Evolutionary conservation across 1,284 basidiomycete genomes (phyloP), one percentile per base, ranked within the genome.

Genomic region (Peniophora sp.): DNA sequence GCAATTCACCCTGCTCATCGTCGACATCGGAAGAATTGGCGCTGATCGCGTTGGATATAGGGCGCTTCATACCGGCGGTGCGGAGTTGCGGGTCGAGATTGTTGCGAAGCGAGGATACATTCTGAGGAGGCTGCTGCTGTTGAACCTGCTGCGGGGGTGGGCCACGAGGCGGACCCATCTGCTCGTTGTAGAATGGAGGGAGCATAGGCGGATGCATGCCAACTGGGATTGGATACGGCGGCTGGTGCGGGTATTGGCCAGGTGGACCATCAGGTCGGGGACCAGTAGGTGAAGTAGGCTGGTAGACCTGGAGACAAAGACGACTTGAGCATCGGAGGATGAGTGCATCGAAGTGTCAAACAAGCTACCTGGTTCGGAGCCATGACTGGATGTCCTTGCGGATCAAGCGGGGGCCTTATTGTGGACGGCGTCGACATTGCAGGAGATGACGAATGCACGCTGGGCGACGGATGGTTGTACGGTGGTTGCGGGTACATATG

Each of bases 21-120:
- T 88, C 84, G 34, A 79, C 64, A 61, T 91, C 89, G 36, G 87
- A 86, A 2, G 86, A 89, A 64, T 89, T 81, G 12, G 83, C 79
- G 56, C 85, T 89, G 3, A 83, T 81, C 50, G 80, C 77, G 59
- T 78, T 81, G 1, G 85, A 84, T 8, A 71, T 63, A 1, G 79
- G 75, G 53, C 86, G 74, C 66, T 86, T 88, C 51, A 75, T 67
- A 38, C 73, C 71, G 45, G 72, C 59, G n/a, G 16, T n/a, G 20
- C 22, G 44, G n/a, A 23, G 19, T 16, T 45, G 44, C 20, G 16
- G 20, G 6, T 25, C 44, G 12, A 45, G 22, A n/a, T 24, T 22
- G 9, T 24, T 16, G 23, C 44, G 44, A 49, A 65, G 62, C 58
- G 50, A 66, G 60, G 60, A 57, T 20, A 59, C 59, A 48, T 61